These are phyloP conservation scores for Pichia deserticola DNA, from an alignment of 805 yeast species.

Conservation along the genomic window DNA sequence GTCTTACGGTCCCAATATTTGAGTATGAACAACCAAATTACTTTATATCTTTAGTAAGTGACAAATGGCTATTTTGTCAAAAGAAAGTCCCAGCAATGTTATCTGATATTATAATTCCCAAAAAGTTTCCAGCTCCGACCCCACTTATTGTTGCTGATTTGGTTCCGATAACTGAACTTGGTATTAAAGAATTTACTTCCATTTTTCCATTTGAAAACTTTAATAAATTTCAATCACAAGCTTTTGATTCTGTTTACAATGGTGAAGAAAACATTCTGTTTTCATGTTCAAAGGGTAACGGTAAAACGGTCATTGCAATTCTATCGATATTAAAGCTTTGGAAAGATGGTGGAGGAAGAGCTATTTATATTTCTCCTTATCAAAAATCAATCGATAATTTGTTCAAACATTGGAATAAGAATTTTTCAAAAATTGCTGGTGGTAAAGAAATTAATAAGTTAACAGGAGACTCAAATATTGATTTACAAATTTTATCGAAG, in stretches of 20 bases:
- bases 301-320: conserved; percentile 66
- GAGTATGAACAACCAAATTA: conserved; percentile 63
- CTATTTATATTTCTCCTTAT: conserved; percentile 62
- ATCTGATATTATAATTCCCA: conserved; percentile 47
- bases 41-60: conserved; percentile 66
- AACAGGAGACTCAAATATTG: conserved; percentile 48
- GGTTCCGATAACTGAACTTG: conserved; percentile 42
- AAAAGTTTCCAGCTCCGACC: conserved; percentile 56
- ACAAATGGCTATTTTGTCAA: conserved; percentile 78
- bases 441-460: conserved; percentile 53
- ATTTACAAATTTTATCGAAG: conserved; percentile 46
- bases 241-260: conserved; percentile 51
- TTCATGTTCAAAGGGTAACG: conserved; percentile 71
- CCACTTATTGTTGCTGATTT: conserved; percentile 45
- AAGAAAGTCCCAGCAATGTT: conserved; percentile 54
- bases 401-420: conserved; percentile 44
- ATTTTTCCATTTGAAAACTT: conserved; percentile 46
- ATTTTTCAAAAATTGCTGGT: conserved; percentile 41
- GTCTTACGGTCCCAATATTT: conserved; percentile 53
- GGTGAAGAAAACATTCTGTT: conserved; percentile 49
- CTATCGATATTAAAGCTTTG: conserved; percentile 67
- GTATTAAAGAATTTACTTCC: conserved; percentile 38
- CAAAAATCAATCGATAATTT: conserved; percentile 47
- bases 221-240: conserved; percentile 71
- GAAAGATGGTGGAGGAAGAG: conserved; percentile 62